Evolutionary conservation across 2,329 filamentous ascomycete species (phyloP).

Genomic region (Colletotrichum plurivorum): DNA sequence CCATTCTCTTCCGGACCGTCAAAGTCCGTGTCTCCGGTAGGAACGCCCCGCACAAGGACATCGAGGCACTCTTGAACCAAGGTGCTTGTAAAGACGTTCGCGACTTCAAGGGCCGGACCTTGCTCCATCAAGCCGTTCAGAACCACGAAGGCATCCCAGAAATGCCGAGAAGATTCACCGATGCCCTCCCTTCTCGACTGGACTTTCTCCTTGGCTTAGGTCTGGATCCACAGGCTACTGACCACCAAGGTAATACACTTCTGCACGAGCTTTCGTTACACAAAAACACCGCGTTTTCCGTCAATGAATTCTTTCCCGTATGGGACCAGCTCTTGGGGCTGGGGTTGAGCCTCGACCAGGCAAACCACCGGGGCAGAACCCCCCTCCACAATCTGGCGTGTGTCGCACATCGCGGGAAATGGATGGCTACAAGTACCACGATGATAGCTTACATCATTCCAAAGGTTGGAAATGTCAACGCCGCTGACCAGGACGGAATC

Average conservation of each 20-base stretch:
- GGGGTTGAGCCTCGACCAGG: conserved; percentile 37
- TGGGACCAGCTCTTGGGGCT: conserved; percentile 40
- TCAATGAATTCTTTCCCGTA: not conserved
- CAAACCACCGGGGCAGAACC: conserved; percentile 43
- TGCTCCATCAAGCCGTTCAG: conserved; percentile 40
- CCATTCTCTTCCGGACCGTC: conserved; percentile 38
- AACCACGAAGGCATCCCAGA: not conserved
- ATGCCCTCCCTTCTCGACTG: not conserved
- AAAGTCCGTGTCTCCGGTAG: not conserved
- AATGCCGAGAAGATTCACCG: not conserved
- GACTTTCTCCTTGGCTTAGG: conserved; percentile 30
- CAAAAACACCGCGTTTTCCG: not conserved
- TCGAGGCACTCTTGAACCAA: conserved; percentile 36
- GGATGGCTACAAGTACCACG: not conserved
- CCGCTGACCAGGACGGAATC: conserved; percentile 28
- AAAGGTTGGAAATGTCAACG: conserved; percentile 13
- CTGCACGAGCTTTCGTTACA: conserved; percentile 42
- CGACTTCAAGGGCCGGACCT: conserved; percentile 40
- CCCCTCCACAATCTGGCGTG: conserved; percentile 44
- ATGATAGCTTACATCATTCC: conserved; percentile 41
- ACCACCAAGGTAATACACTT: conserved; percentile 43
- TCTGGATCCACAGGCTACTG: conserved; percentile 38
- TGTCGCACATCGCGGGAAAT: not conserved
- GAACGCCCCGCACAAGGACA: not conserved
- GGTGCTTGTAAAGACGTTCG: conserved; percentile 38